Percentiles rank a stretch among this genome's conserved stretches.
Evolutionary conservation across 305 asterid genomes (phyloP).

Genomic region (Solanum hybrid): DNA sequence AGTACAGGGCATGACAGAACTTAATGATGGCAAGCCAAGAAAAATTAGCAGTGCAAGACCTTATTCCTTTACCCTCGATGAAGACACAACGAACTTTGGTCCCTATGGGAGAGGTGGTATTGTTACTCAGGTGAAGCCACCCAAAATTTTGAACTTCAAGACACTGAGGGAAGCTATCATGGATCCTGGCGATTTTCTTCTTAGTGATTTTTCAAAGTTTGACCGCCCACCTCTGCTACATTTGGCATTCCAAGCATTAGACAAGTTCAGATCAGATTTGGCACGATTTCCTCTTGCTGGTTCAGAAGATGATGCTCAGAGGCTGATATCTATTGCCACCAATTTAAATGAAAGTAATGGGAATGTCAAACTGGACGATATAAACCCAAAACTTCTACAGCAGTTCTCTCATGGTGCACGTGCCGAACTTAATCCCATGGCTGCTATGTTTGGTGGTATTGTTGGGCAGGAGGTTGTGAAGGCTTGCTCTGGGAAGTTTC

Average conservation of each 20-base stretch:
- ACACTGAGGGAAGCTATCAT: constrained; percentile 63
- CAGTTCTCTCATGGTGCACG: constrained; percentile 84
- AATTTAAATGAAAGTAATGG: constrained; percentile 52
- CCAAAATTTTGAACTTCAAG: constrained; percentile 77
- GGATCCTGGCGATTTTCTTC: constrained; percentile 86
- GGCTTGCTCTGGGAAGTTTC: constrained; percentile 98
- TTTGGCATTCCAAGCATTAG: constrained; percentile 85
- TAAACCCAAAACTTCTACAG: constrained; percentile 67
- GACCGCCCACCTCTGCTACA: constrained; percentile 84
- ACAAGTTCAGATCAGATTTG: constrained; percentile 52
- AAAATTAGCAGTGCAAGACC: constrained; percentile 63
- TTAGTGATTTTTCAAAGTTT: constrained; percentile 84
- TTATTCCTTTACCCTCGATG: constrained; percentile 72
- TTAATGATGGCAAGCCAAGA: constrained; percentile 93
- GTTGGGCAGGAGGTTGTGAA: constrained; percentile 95
- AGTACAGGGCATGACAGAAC: constrained; percentile 80
- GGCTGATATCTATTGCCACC: constrained; percentile 50
- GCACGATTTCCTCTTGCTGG: constrained; percentile 79
- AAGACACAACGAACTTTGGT: constrained; percentile 67
- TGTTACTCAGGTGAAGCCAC: constrained; percentile 85
- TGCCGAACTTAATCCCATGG: constrained; percentile 92
- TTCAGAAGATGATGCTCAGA: constrained; percentile 82
- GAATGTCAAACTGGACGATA: constrained; percentile 56
- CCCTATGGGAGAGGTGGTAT: constrained; percentile 77
- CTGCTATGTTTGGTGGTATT: constrained; percentile 97